Evolutionary conservation across 176 grass and related monocot species (phyloP).

Genomic region (Ensete ventricosum): DNA sequence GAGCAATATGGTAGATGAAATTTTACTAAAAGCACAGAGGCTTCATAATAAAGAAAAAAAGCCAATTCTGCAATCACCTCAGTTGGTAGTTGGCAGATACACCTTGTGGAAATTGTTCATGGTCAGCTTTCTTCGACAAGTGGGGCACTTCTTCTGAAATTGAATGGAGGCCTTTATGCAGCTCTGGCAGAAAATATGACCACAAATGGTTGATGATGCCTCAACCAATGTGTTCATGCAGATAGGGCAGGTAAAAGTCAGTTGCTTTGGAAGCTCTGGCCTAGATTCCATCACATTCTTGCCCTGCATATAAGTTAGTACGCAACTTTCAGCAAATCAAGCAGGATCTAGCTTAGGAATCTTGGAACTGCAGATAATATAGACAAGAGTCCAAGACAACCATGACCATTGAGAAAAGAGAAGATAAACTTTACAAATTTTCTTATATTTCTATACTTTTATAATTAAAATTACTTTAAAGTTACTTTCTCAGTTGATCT

Average conservation of each 20-base stretch:
- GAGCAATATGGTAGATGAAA: not conserved
- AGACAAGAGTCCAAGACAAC: not conserved
- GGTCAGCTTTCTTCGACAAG: slow-evolving; percentile 51
- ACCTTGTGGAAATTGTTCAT: slow-evolving; percentile 61
- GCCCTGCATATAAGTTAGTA: slow-evolving; percentile 6
- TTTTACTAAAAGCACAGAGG: not conserved
- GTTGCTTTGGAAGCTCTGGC: slow-evolving; percentile 43
- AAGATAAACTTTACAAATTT: too few species aligned
- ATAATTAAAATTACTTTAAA: too few species aligned
- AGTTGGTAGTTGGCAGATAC: slow-evolving; percentile 47
- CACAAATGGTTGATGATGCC: slow-evolving; percentile 70
- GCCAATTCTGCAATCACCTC: not conserved
- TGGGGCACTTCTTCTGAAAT: slow-evolving; percentile 85
- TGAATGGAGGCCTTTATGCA: slow-evolving; percentile 75
- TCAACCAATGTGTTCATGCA: slow-evolving; percentile 67
- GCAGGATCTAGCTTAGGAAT: not conserved
- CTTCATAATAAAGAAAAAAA: not conserved
- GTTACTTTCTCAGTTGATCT: too few species aligned
- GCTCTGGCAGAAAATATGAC: slow-evolving; percentile 68
- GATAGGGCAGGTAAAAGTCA: slow-evolving; percentile 61
- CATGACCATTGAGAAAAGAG: not conserved
- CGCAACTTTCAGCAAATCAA: not conserved
- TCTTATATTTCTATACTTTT: too few species aligned
- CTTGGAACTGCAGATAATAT: not conserved
- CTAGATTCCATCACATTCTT: slow-evolving; percentile 12